Evolutionary conservation across 208 protist species (phyloP).

Genomic region (Crithidia brevicula): DNA sequence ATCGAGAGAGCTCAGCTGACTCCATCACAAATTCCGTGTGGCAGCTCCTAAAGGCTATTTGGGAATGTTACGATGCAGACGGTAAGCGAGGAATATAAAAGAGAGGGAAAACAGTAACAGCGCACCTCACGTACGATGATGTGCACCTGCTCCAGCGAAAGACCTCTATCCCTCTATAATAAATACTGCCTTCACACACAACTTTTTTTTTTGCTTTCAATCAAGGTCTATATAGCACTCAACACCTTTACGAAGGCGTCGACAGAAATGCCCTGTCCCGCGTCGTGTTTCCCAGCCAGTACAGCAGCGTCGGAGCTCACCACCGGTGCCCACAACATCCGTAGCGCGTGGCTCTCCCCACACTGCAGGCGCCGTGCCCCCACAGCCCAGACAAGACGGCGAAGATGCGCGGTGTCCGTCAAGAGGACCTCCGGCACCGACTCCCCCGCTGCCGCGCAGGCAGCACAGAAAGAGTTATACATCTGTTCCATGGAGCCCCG

Average conservation of each 20-base stretch:
- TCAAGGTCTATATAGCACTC: too few relatives aligned
- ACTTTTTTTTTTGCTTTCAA: too few relatives aligned
- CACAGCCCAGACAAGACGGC: conserved; percentile 18
- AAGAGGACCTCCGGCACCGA: conserved; percentile 20
- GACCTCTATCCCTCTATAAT: too few relatives aligned
- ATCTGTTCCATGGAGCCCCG: conserved; percentile 31
- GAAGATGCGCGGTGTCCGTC: conserved; percentile 22
- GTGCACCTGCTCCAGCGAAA: too few relatives aligned
- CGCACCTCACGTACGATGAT: too few relatives aligned
- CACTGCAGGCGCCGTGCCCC: neutral
- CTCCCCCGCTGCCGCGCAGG: conserved; percentile 5
- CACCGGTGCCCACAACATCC: conserved; percentile 1
- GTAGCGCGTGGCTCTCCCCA: conserved; percentile 19
- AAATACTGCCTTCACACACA: too few relatives aligned
- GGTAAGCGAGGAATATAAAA: too few relatives aligned
- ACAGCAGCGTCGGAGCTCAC: neutral
- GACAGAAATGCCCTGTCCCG: neutral
- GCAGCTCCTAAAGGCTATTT: too few relatives aligned
- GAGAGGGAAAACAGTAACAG: too few relatives aligned
- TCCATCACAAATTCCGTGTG: too few relatives aligned
- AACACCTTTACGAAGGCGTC: conserved; percentile 28
- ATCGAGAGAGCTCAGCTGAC: too few relatives aligned
- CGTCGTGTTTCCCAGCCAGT: neutral
- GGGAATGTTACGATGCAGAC: too few relatives aligned
- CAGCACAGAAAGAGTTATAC: conserved; percentile 14